phyloP scores from a whole-genome alignment of 2,329 filamentous ascomycete species.

The Epichloe sylvatica region DNA sequence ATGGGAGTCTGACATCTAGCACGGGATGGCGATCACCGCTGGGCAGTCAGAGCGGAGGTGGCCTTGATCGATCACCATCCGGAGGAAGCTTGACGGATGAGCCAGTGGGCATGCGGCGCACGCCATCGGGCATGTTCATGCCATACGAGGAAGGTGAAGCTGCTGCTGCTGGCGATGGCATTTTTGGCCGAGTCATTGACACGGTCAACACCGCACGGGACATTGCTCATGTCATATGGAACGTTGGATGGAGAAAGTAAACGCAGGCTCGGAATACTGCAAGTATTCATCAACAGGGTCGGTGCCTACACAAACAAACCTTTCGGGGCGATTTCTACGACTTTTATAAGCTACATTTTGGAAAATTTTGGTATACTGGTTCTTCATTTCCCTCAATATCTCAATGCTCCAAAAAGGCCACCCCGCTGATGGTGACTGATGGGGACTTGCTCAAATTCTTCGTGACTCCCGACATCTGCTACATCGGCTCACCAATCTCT shows the following conservation, averaged over 20 bases:
- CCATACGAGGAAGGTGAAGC: slow-evolving; percentile 63
- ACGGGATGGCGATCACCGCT: slow-evolving; percentile 21
- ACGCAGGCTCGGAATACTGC: neutral
- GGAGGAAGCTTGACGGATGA: slow-evolving; percentile 35
- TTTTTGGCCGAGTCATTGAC: slow-evolving; percentile 69
- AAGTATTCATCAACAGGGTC: neutral
- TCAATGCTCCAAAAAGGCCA: neutral
- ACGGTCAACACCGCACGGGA: slow-evolving; percentile 62
- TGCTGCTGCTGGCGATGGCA: slow-evolving; percentile 42
- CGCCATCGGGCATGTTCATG: slow-evolving; percentile 83
- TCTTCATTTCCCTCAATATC: neutral
- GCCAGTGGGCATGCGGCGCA: slow-evolving; percentile 55
- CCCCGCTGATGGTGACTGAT: too few relatives aligned
- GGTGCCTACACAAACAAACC: neutral
- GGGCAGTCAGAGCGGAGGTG: slow-evolving; percentile 12
- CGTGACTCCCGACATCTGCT: too few relatives aligned
- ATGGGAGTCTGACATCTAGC: slow-evolving; percentile 16
- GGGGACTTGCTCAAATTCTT: too few relatives aligned
- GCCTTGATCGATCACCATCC: slow-evolving; percentile 35
- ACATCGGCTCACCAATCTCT: too few relatives aligned
- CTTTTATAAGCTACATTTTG: neutral
- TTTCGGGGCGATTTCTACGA: neutral
- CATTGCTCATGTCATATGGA: slow-evolving; percentile 59
- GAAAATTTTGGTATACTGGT: neutral
- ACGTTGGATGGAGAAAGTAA: slow-evolving; percentile 51